phyloP scores from a whole-genome alignment of 148 eudicot genomes.

The Rhododendron williamsianum region DNA sequence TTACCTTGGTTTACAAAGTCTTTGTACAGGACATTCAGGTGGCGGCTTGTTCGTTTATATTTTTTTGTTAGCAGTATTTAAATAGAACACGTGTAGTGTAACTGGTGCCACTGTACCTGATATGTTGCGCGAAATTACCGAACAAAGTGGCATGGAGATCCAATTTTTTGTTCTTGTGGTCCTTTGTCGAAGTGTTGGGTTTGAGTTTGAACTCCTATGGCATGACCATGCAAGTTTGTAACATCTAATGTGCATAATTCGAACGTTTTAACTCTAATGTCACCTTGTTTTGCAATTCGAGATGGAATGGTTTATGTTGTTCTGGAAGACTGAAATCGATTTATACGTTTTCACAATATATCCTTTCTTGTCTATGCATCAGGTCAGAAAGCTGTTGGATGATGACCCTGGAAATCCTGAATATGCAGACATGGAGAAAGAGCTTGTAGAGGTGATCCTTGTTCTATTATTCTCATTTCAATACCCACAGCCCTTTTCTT shows the following conservation, averaged over 20 bases:
- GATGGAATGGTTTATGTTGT: neutral
- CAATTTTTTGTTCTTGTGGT: neutral
- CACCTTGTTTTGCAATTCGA: neutral
- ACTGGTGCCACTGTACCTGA: neutral
- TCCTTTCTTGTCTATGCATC: conserved; percentile 16
- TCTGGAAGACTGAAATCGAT: neutral
- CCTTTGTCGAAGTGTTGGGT: neutral
- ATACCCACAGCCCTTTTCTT: neutral
- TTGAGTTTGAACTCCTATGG: neutral
- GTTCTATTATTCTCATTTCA: conserved; percentile 11
- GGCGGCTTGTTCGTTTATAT: neutral
- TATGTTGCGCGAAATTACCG: neutral
- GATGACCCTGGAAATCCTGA: conserved; percentile 88
- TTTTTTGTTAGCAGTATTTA: neutral
- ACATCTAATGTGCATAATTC: neutral
- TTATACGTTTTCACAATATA: neutral
- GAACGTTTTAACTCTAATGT: neutral
- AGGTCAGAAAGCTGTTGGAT: conserved; percentile 73
- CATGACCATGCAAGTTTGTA: neutral
- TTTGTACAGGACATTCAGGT: neutral
- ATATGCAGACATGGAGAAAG: conserved; percentile 85
- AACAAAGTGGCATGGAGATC: neutral
- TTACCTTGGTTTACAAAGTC: neutral
- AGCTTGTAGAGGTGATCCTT: conserved; percentile 84
- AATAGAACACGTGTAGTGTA: neutral